Percentiles rank a stretch among this genome's conserved stretches.
Conservation (phyloP, 768 basidiomycete genomes). For the Boletus vermiculosoides region DNA sequence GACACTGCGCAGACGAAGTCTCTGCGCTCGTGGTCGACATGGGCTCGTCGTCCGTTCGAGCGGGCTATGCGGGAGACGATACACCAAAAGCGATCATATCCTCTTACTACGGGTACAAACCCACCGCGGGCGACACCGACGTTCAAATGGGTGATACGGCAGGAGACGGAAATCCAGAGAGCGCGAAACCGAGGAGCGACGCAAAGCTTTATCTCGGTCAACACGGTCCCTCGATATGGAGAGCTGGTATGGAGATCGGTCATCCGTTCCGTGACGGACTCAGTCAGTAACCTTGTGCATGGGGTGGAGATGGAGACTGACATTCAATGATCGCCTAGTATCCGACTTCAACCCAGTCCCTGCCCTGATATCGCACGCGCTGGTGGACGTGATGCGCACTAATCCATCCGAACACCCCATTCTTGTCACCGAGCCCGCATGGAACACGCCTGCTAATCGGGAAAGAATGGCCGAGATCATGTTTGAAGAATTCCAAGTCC, state of each 20-base stretch:
- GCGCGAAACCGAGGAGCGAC: conserved; percentile 39
- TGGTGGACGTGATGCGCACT: conserved; percentile 73
- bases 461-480: conserved; percentile 96
- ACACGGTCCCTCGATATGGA: conserved; percentile 86
- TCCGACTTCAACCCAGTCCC: conserved; percentile 74
- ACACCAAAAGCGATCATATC: conserved; percentile 91
- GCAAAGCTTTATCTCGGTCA: conserved; percentile 80
- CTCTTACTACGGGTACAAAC: conserved; percentile 80
- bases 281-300: conserved; percentile 48
- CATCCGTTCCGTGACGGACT: conserved; percentile 85
- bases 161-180: conserved; percentile 32
- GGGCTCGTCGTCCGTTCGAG: conserved; percentile 84
- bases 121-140: conserved; percentile 33
- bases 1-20: conserved; percentile 76
- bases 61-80: conserved; percentile 97
- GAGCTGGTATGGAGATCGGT: conserved; percentile 82
- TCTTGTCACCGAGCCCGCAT: conserved; percentile 91
- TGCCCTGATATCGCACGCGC: conserved; percentile 69
- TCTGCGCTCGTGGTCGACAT: conserved; percentile 95
- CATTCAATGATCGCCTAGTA: conserved; percentile 41
- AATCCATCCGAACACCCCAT: conserved; percentile 85
- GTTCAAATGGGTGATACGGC: conserved; percentile 43
- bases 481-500: conserved; percentile 94
- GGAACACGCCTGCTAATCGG: conserved; percentile 92
- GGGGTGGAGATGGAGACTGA: conserved; percentile 1